Conservation (phyloP, 2,329 filamentous ascomycete genomes). For the Paecilomyces niveus region DNA sequence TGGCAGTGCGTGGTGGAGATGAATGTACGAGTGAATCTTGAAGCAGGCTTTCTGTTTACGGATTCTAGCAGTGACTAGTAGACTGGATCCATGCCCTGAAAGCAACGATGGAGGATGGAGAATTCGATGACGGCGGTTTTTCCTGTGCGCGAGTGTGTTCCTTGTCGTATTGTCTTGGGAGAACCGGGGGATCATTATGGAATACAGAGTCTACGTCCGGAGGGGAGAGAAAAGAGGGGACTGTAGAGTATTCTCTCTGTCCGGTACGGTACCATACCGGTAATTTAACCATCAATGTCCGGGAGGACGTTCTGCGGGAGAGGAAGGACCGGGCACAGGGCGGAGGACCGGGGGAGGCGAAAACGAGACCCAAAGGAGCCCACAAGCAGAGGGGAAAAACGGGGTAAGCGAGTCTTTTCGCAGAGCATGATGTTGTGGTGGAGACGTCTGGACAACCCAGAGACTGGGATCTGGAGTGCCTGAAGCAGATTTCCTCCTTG, state of each 20-base stretch:
- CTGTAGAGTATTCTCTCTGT: not conserved
- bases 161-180: not conserved
- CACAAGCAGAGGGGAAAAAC: not conserved
- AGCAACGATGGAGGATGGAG: not conserved
- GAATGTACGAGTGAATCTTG: constrained; percentile 11
- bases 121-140: not conserved
- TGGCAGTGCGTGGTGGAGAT: constrained; percentile 18
- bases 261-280: not conserved
- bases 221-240: not conserved
- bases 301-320: not conserved
- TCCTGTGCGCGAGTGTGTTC: not conserved
- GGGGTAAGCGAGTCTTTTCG: constrained; percentile 4
- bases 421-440: constrained; percentile 11
- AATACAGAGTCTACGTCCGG: not conserved
- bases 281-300: not conserved
- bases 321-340: not conserved
- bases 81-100: not conserved
- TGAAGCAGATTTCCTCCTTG: not conserved
- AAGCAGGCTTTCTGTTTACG: constrained; percentile 19
- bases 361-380: not conserved
- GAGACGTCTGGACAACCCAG: constrained; percentile 4
- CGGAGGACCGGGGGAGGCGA: not conserved
- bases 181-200: not conserved
- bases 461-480: not conserved
- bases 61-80: constrained; percentile 12